phyloP scores from a whole-genome alignment of 75 land plant genomes.

The Ceratopteris richardii region DNA sequence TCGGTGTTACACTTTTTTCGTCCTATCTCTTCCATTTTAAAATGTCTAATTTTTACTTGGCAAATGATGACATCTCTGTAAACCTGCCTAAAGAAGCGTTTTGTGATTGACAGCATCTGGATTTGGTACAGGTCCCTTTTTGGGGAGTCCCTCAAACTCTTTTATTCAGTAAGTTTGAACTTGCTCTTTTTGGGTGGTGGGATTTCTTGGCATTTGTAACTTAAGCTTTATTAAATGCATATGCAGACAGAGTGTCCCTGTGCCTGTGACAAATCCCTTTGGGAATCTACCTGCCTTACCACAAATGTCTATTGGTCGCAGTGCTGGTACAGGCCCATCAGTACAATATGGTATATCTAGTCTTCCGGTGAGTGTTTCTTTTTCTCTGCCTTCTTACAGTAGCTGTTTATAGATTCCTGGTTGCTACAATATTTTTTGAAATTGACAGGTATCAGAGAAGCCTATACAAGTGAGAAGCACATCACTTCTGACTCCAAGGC shows the following conservation, averaged over 20 bases:
- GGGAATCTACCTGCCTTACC: constrained; percentile 96
- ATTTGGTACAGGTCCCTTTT: too few relatives aligned
- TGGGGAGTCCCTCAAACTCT: too few relatives aligned
- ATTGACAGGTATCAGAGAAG: constrained; percentile 76
- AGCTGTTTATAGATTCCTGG: neutral
- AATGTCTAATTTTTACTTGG: too few relatives aligned
- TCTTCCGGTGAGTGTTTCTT: constrained; percentile 61
- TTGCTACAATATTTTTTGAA: constrained; percentile 3
- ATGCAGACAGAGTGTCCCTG: neutral
- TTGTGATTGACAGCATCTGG: too few relatives aligned
- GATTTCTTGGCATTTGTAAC: too few relatives aligned
- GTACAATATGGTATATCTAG: constrained; percentile 97
- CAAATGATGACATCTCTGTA: too few relatives aligned
- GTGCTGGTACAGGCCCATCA: constrained; percentile 63
- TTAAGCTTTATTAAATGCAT: too few relatives aligned
- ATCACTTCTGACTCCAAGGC: constrained; percentile 62
- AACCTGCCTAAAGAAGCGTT: too few relatives aligned
- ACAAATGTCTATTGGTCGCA: constrained; percentile 81
- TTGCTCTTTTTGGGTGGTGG: too few relatives aligned
- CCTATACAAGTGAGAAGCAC: constrained; percentile 61
- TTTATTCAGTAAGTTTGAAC: too few relatives aligned
- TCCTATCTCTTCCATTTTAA: too few relatives aligned
- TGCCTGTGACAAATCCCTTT: constrained; percentile 67
- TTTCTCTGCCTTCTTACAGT: neutral
- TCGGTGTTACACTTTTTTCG: too few relatives aligned